These are phyloP conservation scores for Peribolospora kevripleyi DNA, from an alignment of 768 basidiomycete genomes.

Conservation along the genomic window DNA sequence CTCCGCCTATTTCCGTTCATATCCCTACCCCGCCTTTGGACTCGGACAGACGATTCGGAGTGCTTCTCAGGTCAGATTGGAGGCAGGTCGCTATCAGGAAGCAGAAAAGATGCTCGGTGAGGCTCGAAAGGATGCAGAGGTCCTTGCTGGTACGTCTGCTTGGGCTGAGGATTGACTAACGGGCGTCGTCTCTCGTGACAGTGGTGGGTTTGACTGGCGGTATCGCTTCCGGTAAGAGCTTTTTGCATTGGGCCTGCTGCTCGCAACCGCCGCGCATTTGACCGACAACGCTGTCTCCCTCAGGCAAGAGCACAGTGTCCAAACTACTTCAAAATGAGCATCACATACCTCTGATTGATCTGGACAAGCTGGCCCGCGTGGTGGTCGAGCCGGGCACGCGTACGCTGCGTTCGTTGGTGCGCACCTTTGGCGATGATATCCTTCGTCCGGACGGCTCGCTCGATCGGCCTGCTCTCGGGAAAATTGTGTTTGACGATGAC, in stretches of 20 bases:
- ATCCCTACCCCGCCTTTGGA: no score
- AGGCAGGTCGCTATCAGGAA: no score
- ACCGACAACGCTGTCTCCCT: not conserved
- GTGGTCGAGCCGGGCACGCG: constrained; percentile 65
- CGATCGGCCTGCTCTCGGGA: constrained; percentile 59
- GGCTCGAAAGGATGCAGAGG: no score
- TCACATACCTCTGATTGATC: constrained; percentile 65
- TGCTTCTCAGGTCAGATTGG: no score
- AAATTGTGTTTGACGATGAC: constrained; percentile 59
- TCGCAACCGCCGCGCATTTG: not conserved
- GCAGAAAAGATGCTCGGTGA: no score
- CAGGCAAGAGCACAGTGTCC: constrained; percentile 80
- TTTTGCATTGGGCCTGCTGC: not conserved
- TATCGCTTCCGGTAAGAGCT: constrained; percentile 40
- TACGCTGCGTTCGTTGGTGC: constrained; percentile 40
- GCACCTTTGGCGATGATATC: constrained; percentile 45
- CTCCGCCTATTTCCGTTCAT: no score
- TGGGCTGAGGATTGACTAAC: no score
- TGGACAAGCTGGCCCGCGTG: constrained; percentile 63
- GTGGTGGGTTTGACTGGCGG: constrained; percentile 90
- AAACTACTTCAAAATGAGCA: constrained; percentile 33
- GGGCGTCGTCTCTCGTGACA: constrained; percentile 15
- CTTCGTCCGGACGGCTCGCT: constrained; percentile 44
- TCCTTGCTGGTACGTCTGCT: no score
- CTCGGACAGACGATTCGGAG: no score